These are phyloP conservation scores for Eimeria brunetti DNA, from an alignment of 169 alveolate species.

Conservation along the genomic window DNA sequence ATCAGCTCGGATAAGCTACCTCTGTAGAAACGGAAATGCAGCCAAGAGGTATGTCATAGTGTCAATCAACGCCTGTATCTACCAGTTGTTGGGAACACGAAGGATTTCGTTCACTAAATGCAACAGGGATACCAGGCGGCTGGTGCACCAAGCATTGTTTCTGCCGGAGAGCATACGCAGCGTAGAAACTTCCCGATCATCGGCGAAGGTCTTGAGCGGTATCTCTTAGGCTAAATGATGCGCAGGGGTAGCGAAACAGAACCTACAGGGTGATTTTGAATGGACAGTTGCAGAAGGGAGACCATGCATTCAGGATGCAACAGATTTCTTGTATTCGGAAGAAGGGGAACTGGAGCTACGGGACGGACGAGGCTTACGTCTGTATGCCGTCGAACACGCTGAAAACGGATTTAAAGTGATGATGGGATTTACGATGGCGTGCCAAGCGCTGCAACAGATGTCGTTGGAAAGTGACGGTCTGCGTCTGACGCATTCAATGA, in stretches of 20 bases:
- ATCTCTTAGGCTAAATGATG: not conserved
- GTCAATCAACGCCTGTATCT: not conserved
- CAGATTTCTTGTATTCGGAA: too few species aligned
- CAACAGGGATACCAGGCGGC: not conserved
- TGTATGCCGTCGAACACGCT: not conserved
- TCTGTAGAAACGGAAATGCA: not conserved
- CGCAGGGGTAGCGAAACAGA: not conserved
- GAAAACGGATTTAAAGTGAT: not conserved
- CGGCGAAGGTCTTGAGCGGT: too few species aligned
- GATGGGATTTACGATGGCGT: not conserved
- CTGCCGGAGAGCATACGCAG: not conserved
- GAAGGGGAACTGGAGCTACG: not conserved
- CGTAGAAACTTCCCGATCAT: not conserved
- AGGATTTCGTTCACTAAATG: not conserved
- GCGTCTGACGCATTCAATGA: slow-evolving; percentile 9
- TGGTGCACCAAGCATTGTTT: not conserved
- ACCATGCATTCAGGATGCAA: not conserved
- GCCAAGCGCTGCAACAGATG: not conserved
- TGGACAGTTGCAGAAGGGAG: not conserved
- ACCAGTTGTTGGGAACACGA: not conserved
- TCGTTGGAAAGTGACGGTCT: not conserved
- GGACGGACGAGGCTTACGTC: not conserved
- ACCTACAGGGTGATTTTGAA: not conserved
- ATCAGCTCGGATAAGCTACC: not conserved
- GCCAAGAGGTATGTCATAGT: not conserved